Evolutionary conservation across 2,329 filamentous ascomycete species (phyloP).

Genomic region (Ceratocystis smalleyi): DNA sequence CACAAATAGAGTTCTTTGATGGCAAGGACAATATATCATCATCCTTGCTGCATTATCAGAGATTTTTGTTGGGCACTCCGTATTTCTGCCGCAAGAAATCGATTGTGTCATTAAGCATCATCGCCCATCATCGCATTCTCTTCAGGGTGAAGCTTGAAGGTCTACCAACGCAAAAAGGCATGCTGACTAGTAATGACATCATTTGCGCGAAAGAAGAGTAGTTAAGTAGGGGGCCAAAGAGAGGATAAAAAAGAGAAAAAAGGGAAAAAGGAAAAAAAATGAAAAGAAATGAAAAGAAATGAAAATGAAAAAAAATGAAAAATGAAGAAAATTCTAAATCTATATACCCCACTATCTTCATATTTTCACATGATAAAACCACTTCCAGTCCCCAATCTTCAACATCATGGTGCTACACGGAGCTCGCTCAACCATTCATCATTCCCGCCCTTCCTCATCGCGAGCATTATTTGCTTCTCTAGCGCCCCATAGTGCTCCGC

Average conservation of each 20-base stretch:
- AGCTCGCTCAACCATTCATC: not conserved
- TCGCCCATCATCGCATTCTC: not conserved
- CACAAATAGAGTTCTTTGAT: not conserved
- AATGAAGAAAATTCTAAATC: too few relatives aligned
- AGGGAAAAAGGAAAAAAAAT: too few relatives aligned
- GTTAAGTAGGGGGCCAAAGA: not conserved
- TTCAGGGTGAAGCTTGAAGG: not conserved
- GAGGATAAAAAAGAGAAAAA: not conserved
- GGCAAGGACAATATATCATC: not conserved
- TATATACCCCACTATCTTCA: not conserved
- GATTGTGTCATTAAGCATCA: too few relatives aligned
- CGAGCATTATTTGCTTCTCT: too few relatives aligned
- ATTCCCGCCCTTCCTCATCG: too few relatives aligned
- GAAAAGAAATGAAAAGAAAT: too few relatives aligned
- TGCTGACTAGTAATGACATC: not conserved
- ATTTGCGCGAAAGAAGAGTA: not conserved
- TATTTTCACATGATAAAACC: slow-evolving; percentile 1
- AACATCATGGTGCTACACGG: not conserved
- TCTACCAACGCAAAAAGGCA: not conserved
- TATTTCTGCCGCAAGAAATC: too few relatives aligned
- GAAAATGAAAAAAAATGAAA: too few relatives aligned
- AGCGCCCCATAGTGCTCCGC: too few relatives aligned
- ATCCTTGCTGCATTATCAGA: not conserved
- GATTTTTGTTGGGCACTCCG: not conserved
- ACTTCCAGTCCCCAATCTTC: not conserved